A percentile compares a stretch with the other conserved stretches of the same genome.
These are phyloP conservation scores for Yamadazyma scolyti DNA, from an alignment of 805 yeast genomes.

Conservation along the genomic window DNA sequence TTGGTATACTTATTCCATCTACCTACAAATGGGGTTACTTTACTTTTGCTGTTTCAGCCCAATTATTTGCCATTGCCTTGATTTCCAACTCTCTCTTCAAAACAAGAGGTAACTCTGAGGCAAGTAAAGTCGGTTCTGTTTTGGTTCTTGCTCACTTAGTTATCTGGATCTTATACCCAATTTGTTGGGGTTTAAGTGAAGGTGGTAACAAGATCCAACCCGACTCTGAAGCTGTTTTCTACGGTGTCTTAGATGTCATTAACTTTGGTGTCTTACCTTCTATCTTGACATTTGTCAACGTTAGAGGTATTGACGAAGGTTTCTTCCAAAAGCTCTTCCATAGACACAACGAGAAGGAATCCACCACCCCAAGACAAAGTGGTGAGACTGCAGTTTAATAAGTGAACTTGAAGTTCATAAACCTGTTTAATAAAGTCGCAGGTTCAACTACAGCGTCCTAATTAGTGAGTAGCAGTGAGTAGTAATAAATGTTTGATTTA, in stretches of 20 bases:
- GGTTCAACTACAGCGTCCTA: too few relatives aligned
- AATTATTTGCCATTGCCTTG: constrained; percentile 38
- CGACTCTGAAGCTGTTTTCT: constrained; percentile 56
- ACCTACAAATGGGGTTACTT: constrained; percentile 71
- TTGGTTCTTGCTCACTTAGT: constrained; percentile 30
- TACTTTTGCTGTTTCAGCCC: constrained; percentile 46
- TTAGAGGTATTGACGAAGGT: constrained; percentile 22
- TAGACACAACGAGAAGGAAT: constrained; percentile 16
- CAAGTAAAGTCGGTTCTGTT: constrained; percentile 9
- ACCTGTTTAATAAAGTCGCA: too few relatives aligned
- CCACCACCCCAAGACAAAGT: constrained; percentile 37
- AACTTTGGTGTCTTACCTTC: constrained; percentile 42
- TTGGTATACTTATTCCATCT: constrained; percentile 53
- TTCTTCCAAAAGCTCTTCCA: constrained; percentile 16
- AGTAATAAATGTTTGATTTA: too few relatives aligned
- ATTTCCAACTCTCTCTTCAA: constrained; percentile 11
- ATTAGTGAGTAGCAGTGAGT: too few relatives aligned
- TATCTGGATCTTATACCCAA: constrained; percentile 47
- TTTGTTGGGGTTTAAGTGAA: constrained; percentile 53
- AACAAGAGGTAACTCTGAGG: constrained; percentile 3
- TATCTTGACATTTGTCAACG: constrained; percentile 25
- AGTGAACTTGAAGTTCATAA: too few relatives aligned
- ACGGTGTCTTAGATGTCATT: constrained; percentile 54
- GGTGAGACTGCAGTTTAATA: constrained; percentile 45
- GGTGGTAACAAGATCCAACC: constrained; percentile 62